These are phyloP conservation scores for Lactarius deliciosus DNA, from an alignment of 768 basidiomycete genomes.

Conservation along the genomic window DNA sequence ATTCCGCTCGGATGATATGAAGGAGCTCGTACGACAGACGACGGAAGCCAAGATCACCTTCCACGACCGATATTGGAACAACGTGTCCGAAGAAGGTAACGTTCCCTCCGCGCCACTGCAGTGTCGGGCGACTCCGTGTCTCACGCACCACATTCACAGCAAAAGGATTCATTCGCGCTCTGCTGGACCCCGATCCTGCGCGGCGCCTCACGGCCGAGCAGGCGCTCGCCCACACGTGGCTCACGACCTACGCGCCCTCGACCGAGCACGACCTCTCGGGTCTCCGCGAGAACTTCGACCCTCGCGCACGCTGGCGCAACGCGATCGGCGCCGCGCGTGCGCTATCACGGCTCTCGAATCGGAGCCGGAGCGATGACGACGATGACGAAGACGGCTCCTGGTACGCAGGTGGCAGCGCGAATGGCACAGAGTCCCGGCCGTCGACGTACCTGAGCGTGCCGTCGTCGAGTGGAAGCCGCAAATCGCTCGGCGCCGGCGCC, in stretches of 20 bases:
- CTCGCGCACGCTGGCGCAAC: conserved; percentile 67
- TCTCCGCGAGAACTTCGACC: conserved; percentile 80
- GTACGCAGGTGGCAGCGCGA: not conserved
- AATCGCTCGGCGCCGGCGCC: not conserved
- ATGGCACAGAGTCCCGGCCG: not conserved
- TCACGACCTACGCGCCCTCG: conserved; percentile 62
- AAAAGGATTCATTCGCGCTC: conserved; percentile 73
- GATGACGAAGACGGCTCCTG: not conserved
- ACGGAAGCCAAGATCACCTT: conserved; percentile 83
- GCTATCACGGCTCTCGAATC: conserved; percentile 2
- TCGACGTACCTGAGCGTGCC: not conserved
- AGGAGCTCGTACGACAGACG: conserved; percentile 80
- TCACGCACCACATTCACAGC: conserved; percentile 46
- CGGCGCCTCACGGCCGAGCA: conserved; percentile 71
- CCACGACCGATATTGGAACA: conserved; percentile 93
- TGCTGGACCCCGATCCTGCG: conserved; percentile 70
- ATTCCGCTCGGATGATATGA: conserved; percentile 81
- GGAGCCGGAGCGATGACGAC: not conserved
- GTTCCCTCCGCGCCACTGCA: not conserved
- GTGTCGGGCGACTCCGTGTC: not conserved
- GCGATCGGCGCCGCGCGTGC: conserved; percentile 58
- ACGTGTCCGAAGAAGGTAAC: conserved; percentile 73
- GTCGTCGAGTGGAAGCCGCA: not conserved
- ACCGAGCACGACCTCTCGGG: conserved; percentile 76
- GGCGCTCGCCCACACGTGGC: conserved; percentile 74